A percentile compares a stretch with the other conserved stretches of the same genome.
Evolutionary conservation across 352 stramenopile genomes (phyloP).

Genomic region (Phytophthora syringae): DNA sequence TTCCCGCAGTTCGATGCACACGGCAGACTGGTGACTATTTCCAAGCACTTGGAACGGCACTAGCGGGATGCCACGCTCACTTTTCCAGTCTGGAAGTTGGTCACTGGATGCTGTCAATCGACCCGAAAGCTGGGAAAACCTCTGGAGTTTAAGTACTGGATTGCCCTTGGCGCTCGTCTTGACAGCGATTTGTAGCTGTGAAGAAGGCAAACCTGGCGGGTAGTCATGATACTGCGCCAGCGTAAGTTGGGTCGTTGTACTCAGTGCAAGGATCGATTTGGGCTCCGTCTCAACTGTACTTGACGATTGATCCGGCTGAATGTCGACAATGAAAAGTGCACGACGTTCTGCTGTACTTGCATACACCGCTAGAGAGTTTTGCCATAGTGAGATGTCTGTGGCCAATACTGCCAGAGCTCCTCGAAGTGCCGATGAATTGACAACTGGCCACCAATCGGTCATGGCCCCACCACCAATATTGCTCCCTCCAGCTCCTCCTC

Average conservation of each 20-base stretch:
- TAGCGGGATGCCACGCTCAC: slow-evolving; percentile 52
- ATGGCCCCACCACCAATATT: slow-evolving; percentile 32
- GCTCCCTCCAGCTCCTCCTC: slow-evolving; percentile 32
- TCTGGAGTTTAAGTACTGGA: slow-evolving; percentile 54
- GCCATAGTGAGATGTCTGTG: slow-evolving; percentile 25
- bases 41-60: slow-evolving; percentile 54
- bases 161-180: slow-evolving; percentile 26
- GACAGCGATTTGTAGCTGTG: slow-evolving; percentile 51
- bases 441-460: slow-evolving; percentile 35
- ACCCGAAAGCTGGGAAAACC: slow-evolving; percentile 56
- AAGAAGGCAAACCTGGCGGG: slow-evolving; percentile 43
- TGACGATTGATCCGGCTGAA: slow-evolving; percentile 13
- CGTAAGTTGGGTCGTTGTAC: slow-evolving; percentile 49
- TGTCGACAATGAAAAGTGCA: slow-evolving; percentile 29
- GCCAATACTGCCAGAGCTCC: slow-evolving; percentile 14
- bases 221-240: slow-evolving; percentile 79
- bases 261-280: slow-evolving; percentile 20
- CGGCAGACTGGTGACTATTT: slow-evolving; percentile 47
- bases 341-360: slow-evolving; percentile 25
- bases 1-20: slow-evolving; percentile 64
- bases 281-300: slow-evolving; percentile 4
- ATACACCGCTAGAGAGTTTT: slow-evolving; percentile 40
- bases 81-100: slow-evolving; percentile 70
- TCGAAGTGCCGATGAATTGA: slow-evolving; percentile 14
- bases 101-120: slow-evolving; percentile 34